Evolutionary conservation across 2,329 filamentous ascomycete genomes (phyloP), one percentile per base, ranked within the genome.

Genomic region (Blastomyces silverae): DNA sequence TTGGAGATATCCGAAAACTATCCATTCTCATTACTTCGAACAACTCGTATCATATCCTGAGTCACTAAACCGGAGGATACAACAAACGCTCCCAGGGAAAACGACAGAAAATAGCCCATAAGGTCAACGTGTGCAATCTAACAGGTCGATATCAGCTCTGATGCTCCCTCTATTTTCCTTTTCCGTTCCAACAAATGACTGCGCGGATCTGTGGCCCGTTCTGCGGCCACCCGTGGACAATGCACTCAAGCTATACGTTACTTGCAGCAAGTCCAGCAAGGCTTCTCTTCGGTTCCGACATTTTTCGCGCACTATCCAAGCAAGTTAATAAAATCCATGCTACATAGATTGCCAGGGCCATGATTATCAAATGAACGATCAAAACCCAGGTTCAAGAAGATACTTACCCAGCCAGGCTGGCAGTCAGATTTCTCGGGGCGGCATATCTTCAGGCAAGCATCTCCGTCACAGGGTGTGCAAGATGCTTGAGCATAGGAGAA

Each of bases 401-500:
- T 20, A 25, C 55, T 58, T 58, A 58, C 55, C 55, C 28, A 37
- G 17, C 55, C 55, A 37, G 3, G 20, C 17, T 6, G 28, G 31
- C 55, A 58, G 10, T 58, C n/a, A 22, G 13, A 17, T 11, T 37
- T 11, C 20, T 39, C 22, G 3, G 17, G 55, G 5, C 13, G 11
- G 31, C 31, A 58, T 7, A 37, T 39, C 55, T 58, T 58, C 31
- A 11, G 17, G 34, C 55, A 58, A 13, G 20, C 17, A 37, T 58
- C 34, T 20, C 8, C 20, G 5, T 22, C 46, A 22, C 46, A 22
- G 10, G 15, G 7, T 42, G 39, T 11, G 20, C 34, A 20, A 20
- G 34, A 58, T 34, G 55, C 55, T 58, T 57, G 31, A 6, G 28
- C 55, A 57, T 57, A n/a, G 55, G 55, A 34, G 34, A 57, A 57